These are phyloP conservation scores for Diatrype stigma DNA, from an alignment of 2,329 filamentous ascomycete species.

Conservation along the genomic window DNA sequence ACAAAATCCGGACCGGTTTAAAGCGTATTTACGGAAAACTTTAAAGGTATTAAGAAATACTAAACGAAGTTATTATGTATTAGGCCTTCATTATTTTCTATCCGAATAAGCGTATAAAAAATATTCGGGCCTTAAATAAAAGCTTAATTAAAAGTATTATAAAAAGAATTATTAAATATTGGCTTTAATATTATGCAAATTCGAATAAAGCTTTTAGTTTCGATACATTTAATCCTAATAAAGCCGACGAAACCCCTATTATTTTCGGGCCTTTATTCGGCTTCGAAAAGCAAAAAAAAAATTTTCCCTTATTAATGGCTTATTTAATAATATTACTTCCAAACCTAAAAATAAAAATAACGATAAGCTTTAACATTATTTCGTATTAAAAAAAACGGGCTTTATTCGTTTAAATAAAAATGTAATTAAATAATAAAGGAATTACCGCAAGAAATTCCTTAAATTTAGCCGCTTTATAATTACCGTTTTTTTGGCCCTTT, in stretches of 20 bases:
- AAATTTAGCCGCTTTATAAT: neutral
- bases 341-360: neutral
- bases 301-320: neutral
- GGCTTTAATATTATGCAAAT: neutral
- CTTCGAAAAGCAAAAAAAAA: neutral
- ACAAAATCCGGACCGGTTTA: no score
- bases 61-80: neutral
- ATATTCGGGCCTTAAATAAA: neutral
- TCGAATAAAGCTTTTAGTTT: neutral
- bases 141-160: neutral
- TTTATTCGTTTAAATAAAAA: neutral
- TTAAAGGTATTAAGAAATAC: neutral
- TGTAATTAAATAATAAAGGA: neutral
- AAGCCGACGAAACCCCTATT: no score
- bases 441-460: neutral
- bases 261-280: neutral
- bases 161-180: no score
- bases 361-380: neutral
- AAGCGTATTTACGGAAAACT: neutral
- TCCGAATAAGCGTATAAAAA: neutral
- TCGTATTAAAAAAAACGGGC: neutral
- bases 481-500: no score
- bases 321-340: neutral
- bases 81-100: neutral
- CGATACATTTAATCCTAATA: no score